Evolutionary conservation across 495 filamentous ascomycete genomes (phyloP).

Genomic region (Tuber borchii): DNA sequence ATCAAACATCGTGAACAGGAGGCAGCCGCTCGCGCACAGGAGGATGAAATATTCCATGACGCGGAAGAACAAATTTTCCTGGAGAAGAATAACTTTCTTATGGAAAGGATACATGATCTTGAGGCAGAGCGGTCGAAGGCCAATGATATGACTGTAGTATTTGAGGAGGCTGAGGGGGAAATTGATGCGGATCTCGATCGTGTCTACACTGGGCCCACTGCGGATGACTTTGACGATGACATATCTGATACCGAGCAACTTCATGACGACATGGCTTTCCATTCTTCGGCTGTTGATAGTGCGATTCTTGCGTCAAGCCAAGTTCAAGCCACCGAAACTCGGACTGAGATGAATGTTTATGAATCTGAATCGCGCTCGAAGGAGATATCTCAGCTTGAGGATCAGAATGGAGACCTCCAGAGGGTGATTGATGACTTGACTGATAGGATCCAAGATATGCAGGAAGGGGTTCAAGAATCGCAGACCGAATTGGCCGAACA

Average conservation of each 20-base stretch:
- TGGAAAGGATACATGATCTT: slow-evolving; percentile 27
- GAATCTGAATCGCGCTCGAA: slow-evolving; percentile 7
- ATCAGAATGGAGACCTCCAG: slow-evolving; percentile 28
- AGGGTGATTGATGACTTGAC: slow-evolving; percentile 16
- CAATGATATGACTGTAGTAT: slow-evolving; percentile 16
- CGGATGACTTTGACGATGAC: slow-evolving; percentile 19
- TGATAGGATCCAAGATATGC: slow-evolving; percentile 25
- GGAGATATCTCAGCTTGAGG: slow-evolving; percentile 24
- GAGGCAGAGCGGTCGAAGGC: slow-evolving; percentile 13
- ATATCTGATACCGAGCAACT: slow-evolving; percentile 18
- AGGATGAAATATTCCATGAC: slow-evolving; percentile 42
- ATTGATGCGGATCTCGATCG: slow-evolving; percentile 20
- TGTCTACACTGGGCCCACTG: slow-evolving; percentile 12
- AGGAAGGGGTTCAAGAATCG: slow-evolving; percentile 23
- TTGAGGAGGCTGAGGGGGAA: slow-evolving; percentile 14
- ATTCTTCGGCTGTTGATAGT: slow-evolving; percentile 8
- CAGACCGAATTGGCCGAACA: slow-evolving; percentile 11
- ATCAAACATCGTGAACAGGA: slow-evolving; percentile 37
- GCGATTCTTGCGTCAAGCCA: slow-evolving; percentile 6
- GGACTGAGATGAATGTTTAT: background rate
- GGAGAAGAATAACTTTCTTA: slow-evolving; percentile 34
- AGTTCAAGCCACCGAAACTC: background rate
- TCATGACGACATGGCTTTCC: slow-evolving; percentile 6
- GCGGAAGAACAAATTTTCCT: slow-evolving; percentile 41
- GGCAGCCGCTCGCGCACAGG: slow-evolving; percentile 33